Percentiles rank a stretch among this genome's conserved stretches.
Evolutionary conservation across 371 early-diverging fungal genomes (phyloP).

Genomic region (Phascolomyces articulosus): DNA sequence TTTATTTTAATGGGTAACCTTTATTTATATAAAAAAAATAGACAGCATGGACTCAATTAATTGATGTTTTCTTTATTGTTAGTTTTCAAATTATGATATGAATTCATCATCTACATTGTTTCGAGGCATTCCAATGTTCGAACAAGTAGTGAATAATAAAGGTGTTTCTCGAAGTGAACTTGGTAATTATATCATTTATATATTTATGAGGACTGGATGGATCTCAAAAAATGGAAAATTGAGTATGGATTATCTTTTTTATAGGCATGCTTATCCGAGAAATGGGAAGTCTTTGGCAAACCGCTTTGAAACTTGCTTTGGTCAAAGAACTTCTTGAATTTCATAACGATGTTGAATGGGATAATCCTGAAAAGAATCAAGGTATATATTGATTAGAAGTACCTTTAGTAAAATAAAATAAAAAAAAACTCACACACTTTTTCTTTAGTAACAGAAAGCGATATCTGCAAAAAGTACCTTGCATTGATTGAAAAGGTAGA

Average conservation of each 20-base stretch:
- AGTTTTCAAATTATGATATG: constrained; percentile 38
- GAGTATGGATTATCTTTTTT: background rate
- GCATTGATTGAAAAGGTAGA: constrained; percentile 35
- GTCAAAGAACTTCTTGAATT: constrained; percentile 51
- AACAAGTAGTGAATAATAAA: constrained; percentile 27
- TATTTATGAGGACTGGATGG: no score
- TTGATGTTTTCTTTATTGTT: no score
- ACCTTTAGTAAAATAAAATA: background rate
- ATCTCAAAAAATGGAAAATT: no score
- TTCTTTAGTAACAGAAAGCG: background rate
- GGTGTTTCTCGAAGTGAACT: constrained; percentile 33
- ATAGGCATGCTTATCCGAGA: constrained; percentile 61
- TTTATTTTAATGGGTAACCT: background rate
- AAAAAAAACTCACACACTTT: background rate
- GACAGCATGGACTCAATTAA: no score
- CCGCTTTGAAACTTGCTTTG: constrained; percentile 62
- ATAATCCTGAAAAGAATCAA: constrained; percentile 15
- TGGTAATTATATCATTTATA: no score
- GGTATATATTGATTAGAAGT: background rate
- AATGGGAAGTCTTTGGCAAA: constrained; percentile 62
- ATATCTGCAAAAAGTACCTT: constrained; percentile 36
- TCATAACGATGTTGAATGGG: constrained; percentile 16
- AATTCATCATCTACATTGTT: constrained; percentile 47
- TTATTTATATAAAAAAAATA: no score
- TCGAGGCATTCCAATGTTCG: constrained; percentile 31